These are phyloP conservation scores for Pythium chondricola DNA, from an alignment of 352 stramenopile species.

Conservation along the genomic window DNA sequence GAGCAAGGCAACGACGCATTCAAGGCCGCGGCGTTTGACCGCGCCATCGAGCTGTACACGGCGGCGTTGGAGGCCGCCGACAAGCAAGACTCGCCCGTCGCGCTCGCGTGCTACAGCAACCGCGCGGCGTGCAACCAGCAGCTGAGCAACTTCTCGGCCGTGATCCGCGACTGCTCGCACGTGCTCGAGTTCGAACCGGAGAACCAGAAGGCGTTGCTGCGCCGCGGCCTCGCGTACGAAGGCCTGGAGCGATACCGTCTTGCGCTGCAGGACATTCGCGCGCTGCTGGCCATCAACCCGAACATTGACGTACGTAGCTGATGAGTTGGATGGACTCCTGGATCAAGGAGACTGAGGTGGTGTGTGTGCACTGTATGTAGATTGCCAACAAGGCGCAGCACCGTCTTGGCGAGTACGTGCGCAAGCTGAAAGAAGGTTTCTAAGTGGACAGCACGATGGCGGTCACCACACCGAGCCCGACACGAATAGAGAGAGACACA, in stretches of 20 bases:
- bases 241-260: conserved; percentile 92
- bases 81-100: conserved; percentile 67
- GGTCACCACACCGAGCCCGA: no score
- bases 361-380: conserved; percentile 19
- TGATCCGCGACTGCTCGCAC: conserved; percentile 93
- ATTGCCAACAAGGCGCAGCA: conserved; percentile 87
- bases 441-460: no score
- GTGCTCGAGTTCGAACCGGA: conserved; percentile 92
- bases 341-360: no score
- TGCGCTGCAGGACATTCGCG: conserved; percentile 82
- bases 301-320: conserved; percentile 68
- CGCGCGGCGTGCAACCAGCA: conserved; percentile 95
- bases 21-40: conserved; percentile 88
- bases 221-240: conserved; percentile 93
- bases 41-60: conserved; percentile 90
- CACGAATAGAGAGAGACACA: no score
- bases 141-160: conserved; percentile 95
- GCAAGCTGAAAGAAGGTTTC: conserved; percentile 81
- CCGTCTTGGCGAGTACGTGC: conserved; percentile 83
- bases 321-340: neutral
- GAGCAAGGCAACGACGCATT: conserved; percentile 92
- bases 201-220: conserved; percentile 95
- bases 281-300: conserved; percentile 82
- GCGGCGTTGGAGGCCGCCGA: conserved; percentile 87
- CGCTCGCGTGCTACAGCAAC: conserved; percentile 94